Conservation (phyloP, 495 filamentous ascomycete species). For the Penicillium psychrofluorescens region DNA sequence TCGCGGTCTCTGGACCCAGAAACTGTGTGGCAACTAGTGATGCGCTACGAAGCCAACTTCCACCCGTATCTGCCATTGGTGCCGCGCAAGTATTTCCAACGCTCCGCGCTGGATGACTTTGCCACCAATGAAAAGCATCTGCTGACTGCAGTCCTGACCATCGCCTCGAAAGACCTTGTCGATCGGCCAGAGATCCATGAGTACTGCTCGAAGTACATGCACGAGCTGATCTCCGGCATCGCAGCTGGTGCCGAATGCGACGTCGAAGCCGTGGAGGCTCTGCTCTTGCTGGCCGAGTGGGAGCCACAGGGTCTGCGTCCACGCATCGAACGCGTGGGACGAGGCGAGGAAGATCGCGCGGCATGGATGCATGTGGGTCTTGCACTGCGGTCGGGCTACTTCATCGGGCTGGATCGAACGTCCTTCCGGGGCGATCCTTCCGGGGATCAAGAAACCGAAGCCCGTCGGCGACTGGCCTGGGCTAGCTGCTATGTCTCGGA, state of each 20-base stretch:
- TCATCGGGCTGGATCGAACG: conserved; percentile 52
- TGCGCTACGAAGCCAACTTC: conserved; percentile 47
- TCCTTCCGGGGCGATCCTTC: conserved; percentile 43
- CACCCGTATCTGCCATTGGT: conserved; percentile 59
- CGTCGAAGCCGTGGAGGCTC: conserved; percentile 57
- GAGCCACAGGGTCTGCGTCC: conserved; percentile 51
- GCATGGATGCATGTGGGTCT: conserved; percentile 65
- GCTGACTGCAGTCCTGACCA: conserved; percentile 54
- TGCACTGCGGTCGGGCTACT: conserved; percentile 57
- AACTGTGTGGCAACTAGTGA: conserved; percentile 44
- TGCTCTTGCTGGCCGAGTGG: conserved; percentile 58
- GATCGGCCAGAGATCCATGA: conserved; percentile 50
- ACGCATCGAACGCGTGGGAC: conserved; percentile 46
- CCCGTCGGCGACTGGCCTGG: conserved; percentile 54
- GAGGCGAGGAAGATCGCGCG: conserved; percentile 58
- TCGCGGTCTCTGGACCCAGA: conserved; percentile 39
- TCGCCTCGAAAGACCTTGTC: conserved; percentile 54
- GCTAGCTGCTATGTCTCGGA: conserved; percentile 60
- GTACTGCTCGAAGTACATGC: conserved; percentile 57
- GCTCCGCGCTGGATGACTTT: conserved; percentile 38
- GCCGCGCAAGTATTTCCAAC: conserved; percentile 46
- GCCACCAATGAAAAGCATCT: conserved; percentile 49
- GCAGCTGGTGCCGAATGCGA: conserved; percentile 53
- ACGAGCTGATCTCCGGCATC: conserved; percentile 51
- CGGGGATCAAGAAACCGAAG: conserved; percentile 42